Conservation (phyloP, 768 basidiomycete species). For the Pleurotus djamor region DNA sequence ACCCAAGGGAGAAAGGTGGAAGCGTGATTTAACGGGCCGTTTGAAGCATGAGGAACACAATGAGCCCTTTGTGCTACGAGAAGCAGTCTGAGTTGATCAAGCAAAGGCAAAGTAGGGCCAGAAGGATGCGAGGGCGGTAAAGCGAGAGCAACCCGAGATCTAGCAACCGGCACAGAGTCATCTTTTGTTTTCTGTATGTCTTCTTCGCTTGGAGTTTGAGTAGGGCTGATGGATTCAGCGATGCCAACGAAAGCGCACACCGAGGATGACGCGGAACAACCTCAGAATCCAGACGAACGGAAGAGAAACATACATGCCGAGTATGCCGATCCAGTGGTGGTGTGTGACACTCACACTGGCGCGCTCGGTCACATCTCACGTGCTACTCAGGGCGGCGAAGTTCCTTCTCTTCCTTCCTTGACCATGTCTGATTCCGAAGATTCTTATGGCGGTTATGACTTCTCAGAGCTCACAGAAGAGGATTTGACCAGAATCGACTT, state of each 20-base stretch:
- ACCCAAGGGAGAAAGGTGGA: neutral
- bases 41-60: too few relatives aligned
- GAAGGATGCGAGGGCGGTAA: too few relatives aligned
- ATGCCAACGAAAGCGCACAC: neutral
- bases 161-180: too few relatives aligned
- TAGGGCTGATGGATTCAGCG: neutral
- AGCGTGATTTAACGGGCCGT: neutral
- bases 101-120: too few relatives aligned
- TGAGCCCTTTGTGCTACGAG: too few relatives aligned
- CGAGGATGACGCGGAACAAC: neutral
- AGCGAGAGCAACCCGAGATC: too few relatives aligned
- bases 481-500: constrained; percentile 52
- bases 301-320: too few relatives aligned
- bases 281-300: neutral
- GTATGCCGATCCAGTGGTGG: too few relatives aligned
- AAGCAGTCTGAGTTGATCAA: too few relatives aligned
- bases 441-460: constrained; percentile 45
- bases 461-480: constrained; percentile 54
- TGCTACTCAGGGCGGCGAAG: neutral
- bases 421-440: constrained; percentile 28
- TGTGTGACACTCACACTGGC: too few relatives aligned
- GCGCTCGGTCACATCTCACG: neutral
- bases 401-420: neutral
- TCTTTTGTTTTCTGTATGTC: too few relatives aligned
- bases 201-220: neutral